Conservation (phyloP, 2,329 filamentous ascomycete species). For the Exophiala mesophila region DNA sequence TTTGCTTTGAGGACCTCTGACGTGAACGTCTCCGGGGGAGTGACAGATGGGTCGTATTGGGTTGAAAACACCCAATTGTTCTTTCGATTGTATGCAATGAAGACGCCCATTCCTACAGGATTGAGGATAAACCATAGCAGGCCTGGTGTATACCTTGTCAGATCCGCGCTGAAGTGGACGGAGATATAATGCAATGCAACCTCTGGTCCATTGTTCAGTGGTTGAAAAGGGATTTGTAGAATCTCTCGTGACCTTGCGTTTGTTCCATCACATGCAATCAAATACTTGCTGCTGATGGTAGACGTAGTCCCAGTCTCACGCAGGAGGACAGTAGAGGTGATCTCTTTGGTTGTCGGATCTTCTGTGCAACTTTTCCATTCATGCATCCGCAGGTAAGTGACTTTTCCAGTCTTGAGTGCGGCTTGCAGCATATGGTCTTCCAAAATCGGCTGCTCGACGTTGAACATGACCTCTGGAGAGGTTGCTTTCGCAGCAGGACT, state of each 20-base stretch:
- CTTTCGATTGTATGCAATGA: constrained; percentile 11
- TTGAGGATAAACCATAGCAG: constrained; percentile 11
- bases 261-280: constrained; percentile 11
- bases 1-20: constrained; percentile 1
- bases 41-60: constrained; percentile 4
- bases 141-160: constrained; percentile 2
- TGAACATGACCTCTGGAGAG: constrained; percentile 11
- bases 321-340: background rate
- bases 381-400: constrained; percentile 1
- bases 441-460: constrained; percentile 7
- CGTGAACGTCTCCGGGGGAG: constrained; percentile 5
- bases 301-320: background rate
- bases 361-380: constrained; percentile 9
- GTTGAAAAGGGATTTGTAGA: constrained; percentile 3
- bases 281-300: constrained; percentile 5
- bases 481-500: constrained; percentile 14
- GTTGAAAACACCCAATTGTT: constrained; percentile 9
- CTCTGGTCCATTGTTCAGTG: background rate
- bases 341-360: background rate
- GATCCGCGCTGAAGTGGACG: constrained; percentile 8
- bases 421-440: constrained; percentile 5
- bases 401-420: constrained; percentile 5
- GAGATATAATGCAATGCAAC: constrained; percentile 5
- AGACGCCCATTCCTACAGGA: constrained; percentile 2
- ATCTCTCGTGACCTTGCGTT: constrained; percentile 6